Base-by-base conservation (phyloP, 129 eudicot genomes). In the Chrysanthemum makinoi region DNA sequence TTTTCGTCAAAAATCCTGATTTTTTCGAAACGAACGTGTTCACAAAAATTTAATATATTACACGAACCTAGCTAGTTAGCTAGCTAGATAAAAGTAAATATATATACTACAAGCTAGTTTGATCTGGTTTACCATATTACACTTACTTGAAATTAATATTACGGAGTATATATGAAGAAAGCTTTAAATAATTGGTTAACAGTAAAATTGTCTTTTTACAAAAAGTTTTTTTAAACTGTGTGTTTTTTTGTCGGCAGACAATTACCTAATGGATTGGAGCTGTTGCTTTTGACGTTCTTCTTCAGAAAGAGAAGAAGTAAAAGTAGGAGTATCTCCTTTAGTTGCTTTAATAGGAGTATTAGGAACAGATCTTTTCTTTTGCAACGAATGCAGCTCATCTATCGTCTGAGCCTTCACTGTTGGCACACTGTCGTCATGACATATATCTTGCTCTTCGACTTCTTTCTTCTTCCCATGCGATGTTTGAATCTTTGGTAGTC, bases 341-440 rank as follows among this genome's bases (percentile, higher is more conserved):
- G 53, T 0, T 30, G 7, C 10, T 39, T 59, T 76, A 50, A 86
- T 80, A 0, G 97, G 97, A 4, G 97, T 88, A 3, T 83, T 82
- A 1, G 96, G 96, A 51, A 87, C 94, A 3, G 96, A 84, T 77
- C 75, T 88, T 83, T 88, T 91, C 86, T 67, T 86, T 79, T 91
- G 97, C 1, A 91, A 94, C 10, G 96, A 91, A 77, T 91, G 96
- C 68, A 91, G 78, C 66, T 91, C 97, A 51, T 91, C 97, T 10
- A 91, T 77, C 6, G 94, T 91, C 81, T 86, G 91, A 33, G 94
- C 96, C 58, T 79, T 91, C 73, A 91, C 96, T 44, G 97, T 81
- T 59, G 87, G 73, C 0, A 69, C 79, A 50, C 96, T 91, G 63
- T 91, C 96, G 69, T 91, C 97, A 66, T 88, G 94, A 67, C 97